phyloP scores from a whole-genome alignment of 2,329 filamentous ascomycete species.

The Metarhizium rileyi region DNA sequence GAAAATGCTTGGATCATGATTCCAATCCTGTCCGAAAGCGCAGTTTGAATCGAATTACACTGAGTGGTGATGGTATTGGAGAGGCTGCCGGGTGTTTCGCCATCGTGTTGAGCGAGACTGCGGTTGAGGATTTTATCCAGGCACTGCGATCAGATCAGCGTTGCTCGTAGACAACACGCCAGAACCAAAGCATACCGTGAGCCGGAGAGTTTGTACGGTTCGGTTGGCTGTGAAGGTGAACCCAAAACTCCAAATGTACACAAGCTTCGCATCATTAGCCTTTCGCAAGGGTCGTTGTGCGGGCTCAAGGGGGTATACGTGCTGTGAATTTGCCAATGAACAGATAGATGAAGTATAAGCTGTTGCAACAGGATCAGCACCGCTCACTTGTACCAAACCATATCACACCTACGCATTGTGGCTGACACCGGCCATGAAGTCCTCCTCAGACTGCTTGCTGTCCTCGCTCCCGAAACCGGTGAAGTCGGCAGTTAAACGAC shows the following conservation, averaged over 20 bases:
- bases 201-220: slow-evolving; percentile 3
- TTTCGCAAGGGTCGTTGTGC: too few relatives aligned
- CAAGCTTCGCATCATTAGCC: too few relatives aligned
- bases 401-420: not conserved
- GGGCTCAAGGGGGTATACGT: not conserved
- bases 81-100: slow-evolving; percentile 1
- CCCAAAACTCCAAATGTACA: slow-evolving; percentile 3
- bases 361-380: not conserved
- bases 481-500: slow-evolving; percentile 4
- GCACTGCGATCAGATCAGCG: slow-evolving; percentile 1
- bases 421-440: not conserved
- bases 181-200: slow-evolving; percentile 1
- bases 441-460: not conserved
- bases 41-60: slow-evolving; percentile 4
- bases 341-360: not conserved
- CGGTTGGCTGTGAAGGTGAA: slow-evolving; percentile 4
- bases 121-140: slow-evolving; percentile 2
- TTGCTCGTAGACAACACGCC: not conserved
- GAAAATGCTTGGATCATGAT: slow-evolving; percentile 7
- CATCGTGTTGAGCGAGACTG: slow-evolving; percentile 1
- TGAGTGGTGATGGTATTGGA: slow-evolving; percentile 5
- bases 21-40: slow-evolving; percentile 4
- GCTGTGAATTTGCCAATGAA: not conserved
- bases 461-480: slow-evolving; percentile 1
- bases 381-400: too few relatives aligned